Conservation (phyloP, 495 filamentous ascomycete species). For the Amphirosellinia nigrospora region DNA sequence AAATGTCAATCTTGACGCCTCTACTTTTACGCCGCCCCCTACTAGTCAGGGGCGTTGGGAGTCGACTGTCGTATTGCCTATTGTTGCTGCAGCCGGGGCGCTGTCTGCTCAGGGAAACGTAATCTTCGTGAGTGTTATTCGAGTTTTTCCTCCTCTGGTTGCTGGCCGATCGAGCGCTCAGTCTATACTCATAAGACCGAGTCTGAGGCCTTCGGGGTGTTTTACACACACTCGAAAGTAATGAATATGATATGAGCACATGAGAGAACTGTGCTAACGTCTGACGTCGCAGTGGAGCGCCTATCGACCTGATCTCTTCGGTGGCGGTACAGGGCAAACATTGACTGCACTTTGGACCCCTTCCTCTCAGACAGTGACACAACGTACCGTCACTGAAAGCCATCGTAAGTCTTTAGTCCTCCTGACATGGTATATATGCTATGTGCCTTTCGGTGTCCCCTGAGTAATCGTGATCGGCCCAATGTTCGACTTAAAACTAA, state of each 20-base stretch:
- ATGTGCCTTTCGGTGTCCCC: not conserved
- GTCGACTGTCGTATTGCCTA: slow-evolving; percentile 57
- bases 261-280: not conserved
- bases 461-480: not conserved
- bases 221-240: not conserved
- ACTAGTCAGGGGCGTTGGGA: slow-evolving; percentile 52
- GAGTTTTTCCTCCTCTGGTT: not conserved
- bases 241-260: not conserved
- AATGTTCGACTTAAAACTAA: not conserved
- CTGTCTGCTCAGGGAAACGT: slow-evolving; percentile 19
- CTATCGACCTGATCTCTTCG: slow-evolving; percentile 24
- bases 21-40: slow-evolving; percentile 25
- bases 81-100: slow-evolving; percentile 50
- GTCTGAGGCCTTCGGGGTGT: not conserved
- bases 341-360: slow-evolving; percentile 52
- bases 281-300: slow-evolving; percentile 22
- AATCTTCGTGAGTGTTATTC: slow-evolving; percentile 14
- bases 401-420: slow-evolving; percentile 36
- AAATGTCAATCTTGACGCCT: slow-evolving; percentile 14
- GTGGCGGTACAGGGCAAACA: slow-evolving; percentile 44
- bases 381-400: slow-evolving; percentile 51
- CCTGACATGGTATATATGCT: too few relatives aligned
- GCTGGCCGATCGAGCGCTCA: not conserved
- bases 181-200: not conserved
- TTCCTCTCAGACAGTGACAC: slow-evolving; percentile 39